phyloP scores from a whole-genome alignment of 495 filamentous ascomycete species.

The Xylaria flabelliformis region DNA sequence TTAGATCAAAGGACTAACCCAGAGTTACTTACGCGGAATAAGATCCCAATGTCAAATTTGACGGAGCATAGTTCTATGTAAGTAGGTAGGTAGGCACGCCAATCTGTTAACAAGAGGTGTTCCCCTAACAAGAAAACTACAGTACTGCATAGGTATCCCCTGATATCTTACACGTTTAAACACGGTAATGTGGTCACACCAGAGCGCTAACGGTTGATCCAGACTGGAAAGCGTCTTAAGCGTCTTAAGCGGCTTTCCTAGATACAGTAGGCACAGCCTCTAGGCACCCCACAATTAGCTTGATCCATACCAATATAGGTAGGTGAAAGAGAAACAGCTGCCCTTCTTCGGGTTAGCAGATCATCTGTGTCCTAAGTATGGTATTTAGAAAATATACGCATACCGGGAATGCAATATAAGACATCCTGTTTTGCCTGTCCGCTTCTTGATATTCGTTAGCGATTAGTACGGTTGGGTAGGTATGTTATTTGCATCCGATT shows the following conservation, averaged over 20 bases:
- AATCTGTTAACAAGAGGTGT: neutral
- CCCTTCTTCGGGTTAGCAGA: neutral
- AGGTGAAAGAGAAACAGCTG: neutral
- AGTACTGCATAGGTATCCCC: neutral
- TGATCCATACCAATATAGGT: neutral
- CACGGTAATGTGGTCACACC: neutral
- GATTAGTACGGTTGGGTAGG: neutral
- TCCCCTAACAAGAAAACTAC: neutral
- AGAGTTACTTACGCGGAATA: neutral
- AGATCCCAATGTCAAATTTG: neutral
- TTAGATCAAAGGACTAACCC: neutral
- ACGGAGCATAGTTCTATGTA: neutral
- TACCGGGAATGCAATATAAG: neutral
- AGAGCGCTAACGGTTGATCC: neutral
- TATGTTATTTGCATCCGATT: neutral
- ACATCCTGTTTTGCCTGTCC: neutral
- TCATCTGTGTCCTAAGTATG: neutral
- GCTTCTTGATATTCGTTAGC: constrained; percentile 5
- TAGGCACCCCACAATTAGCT: neutral
- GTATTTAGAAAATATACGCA: neutral
- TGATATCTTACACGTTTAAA: neutral
- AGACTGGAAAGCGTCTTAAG: neutral
- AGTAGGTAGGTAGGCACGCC: neutral
- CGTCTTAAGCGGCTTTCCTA: too few relatives aligned
- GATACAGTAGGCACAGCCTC: neutral